Evolutionary conservation across 1,139 yeast species (phyloP).

Genomic region (Kodamaea suecica): DNA sequence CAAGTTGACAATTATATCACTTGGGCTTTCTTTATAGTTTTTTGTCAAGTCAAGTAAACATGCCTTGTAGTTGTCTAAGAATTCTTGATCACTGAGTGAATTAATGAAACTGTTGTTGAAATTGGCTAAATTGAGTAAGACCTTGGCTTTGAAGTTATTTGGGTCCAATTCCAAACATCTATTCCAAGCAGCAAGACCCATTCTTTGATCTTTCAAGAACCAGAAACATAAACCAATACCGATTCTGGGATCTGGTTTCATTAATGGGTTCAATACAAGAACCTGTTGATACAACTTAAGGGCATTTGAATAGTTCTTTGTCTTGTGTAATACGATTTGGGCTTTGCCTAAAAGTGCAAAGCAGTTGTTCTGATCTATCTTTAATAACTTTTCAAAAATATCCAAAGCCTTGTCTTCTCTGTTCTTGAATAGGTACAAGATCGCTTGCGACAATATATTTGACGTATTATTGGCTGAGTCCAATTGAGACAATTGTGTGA

Average conservation of each 20-base stretch:
- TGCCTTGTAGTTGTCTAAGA: constrained; percentile 45
- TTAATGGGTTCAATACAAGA: constrained; percentile 68
- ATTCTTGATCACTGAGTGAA: constrained; percentile 59
- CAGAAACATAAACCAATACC: constrained; percentile 96
- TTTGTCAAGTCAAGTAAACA: constrained; percentile 39
- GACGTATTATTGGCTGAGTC: constrained; percentile 23
- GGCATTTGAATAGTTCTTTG: constrained; percentile 68
- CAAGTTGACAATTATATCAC: constrained; percentile 42
- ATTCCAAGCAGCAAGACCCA: constrained; percentile 83
- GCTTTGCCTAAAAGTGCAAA: constrained; percentile 86
- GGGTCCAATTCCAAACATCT: constrained; percentile 71
- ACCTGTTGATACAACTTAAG: constrained; percentile 82
- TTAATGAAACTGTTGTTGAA: constrained; percentile 62
- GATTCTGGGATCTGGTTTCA: constrained; percentile 88
- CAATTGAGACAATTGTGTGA: constrained; percentile 15
- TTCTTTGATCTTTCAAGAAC: constrained; percentile 72
- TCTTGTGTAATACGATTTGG: constrained; percentile 65
- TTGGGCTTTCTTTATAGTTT: constrained; percentile 23
- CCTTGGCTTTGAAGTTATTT: constrained; percentile 56
- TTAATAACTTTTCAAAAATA: constrained; percentile 53
- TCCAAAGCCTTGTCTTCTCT: constrained; percentile 66
- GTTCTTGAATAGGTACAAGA: constrained; percentile 44
- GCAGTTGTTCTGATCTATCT: constrained; percentile 53
- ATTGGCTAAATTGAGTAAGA: constrained; percentile 64
- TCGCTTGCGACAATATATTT: constrained; percentile 61